These are phyloP conservation scores for Exophiala viscosa DNA, from an alignment of 2,329 filamentous ascomycete genomes.

Conservation along the genomic window DNA sequence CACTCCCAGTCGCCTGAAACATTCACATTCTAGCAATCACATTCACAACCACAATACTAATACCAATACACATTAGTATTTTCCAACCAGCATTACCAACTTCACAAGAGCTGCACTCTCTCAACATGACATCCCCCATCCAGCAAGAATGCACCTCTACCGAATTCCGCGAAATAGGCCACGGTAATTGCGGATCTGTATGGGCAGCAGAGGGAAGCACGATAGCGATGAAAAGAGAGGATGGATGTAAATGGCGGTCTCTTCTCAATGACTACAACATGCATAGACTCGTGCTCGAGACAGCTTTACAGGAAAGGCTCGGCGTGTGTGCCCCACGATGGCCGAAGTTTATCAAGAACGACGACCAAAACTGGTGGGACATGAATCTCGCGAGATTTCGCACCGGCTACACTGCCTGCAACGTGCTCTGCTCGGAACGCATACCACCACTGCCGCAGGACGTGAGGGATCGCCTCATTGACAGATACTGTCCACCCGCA, in stretches of 20 bases:
- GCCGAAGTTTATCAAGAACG: constrained; percentile 9
- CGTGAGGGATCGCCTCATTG: constrained; percentile 32
- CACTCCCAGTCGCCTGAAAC: too few species aligned
- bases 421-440: constrained; percentile 35
- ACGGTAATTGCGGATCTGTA: constrained; percentile 34
- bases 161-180: constrained; percentile 31
- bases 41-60: not conserved
- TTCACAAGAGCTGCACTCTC: not conserved
- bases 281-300: constrained; percentile 29
- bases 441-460: constrained; percentile 33
- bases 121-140: constrained; percentile 1
- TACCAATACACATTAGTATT: not conserved
- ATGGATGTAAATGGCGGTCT: constrained; percentile 31
- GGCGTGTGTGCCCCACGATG: constrained; percentile 14
- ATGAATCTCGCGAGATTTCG: constrained; percentile 9
- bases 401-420: constrained; percentile 19
- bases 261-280: constrained; percentile 34
- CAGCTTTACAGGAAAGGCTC: not conserved
- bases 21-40: not conserved
- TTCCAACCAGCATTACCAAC: not conserved
- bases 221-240: constrained; percentile 35
- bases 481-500: constrained; percentile 33
- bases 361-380: constrained; percentile 10
- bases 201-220: constrained; percentile 28
- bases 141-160: constrained; percentile 3